Base-by-base conservation (phyloP, 371 early-diverging fungal genomes). In the Apophysomyces variabilis region DNA sequence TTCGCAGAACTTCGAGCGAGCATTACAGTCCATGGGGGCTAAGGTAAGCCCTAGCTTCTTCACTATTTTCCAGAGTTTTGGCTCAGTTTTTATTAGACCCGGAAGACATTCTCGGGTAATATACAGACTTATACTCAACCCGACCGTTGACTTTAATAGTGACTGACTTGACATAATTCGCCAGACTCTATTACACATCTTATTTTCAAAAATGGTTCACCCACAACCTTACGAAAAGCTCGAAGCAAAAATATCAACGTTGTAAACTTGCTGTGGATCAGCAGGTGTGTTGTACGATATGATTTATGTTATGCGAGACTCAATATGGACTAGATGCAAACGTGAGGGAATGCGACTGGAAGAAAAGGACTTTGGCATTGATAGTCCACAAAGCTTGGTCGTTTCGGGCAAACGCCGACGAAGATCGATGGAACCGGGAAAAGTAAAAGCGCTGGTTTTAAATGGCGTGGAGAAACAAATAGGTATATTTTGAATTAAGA, bases 351-450 rank as follows among this genome's bases (percentile, higher is more conserved):
- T 57, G 39, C 62, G 77, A 58, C 43, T 78, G n/a, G 57, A 64
- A 7, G 82, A 81, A 66, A 67, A 72, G 38, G 75, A 76, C 11
- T 81, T 71, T 58, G 44, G 66, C 12, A 71, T 81, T 18, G 77
- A 78, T 36, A 45, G 62, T n/a, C 73, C 78, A n/a, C 73, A 76
- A 36, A 67, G 67, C 0, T 32, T 81, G 2, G 56, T 70, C 3
- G 38, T 78, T 36, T 47, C 76, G 41, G 67, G 68, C 0, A 76
- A 67, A 37, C 74, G 72, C 13, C 56, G 77, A 58, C 70, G 81
- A 4, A 81, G 78, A 62, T 81, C 82, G 1, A 81, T 81, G 82
- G 82, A 81, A 32, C 82, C 82, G 11, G 72, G 78, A 14, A 74
- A 70, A 67, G 78, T 80, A 21, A 68, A 65, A 60, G 76, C 81